phyloP scores from a whole-genome alignment of 257 asterid species.

The Thymus mandschuricus region DNA sequence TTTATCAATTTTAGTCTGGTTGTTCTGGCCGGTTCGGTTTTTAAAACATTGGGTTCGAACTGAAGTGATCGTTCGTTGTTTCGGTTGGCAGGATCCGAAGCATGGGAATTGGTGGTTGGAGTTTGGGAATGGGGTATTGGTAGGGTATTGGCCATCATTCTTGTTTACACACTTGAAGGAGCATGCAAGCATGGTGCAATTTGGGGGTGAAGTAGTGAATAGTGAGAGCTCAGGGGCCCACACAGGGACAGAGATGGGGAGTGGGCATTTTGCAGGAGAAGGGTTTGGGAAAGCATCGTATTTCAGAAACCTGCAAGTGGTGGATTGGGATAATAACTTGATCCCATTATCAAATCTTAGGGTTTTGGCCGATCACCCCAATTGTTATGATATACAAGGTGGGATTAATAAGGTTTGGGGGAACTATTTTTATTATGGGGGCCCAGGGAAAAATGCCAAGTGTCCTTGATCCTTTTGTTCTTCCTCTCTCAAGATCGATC shows the following conservation, averaged over 20 bases:
- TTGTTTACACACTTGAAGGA: slow-evolving; percentile 52
- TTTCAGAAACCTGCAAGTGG: slow-evolving; percentile 53
- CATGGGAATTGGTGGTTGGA: slow-evolving; percentile 76
- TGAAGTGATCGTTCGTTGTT: too few relatives aligned
- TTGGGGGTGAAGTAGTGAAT: slow-evolving; percentile 59
- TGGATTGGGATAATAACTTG: slow-evolving; percentile 58
- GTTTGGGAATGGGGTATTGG: slow-evolving; percentile 55
- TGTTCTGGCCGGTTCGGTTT: too few relatives aligned
- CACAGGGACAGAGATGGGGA: slow-evolving; percentile 65
- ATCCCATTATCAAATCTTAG: slow-evolving; percentile 53
- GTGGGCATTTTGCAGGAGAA: slow-evolving; percentile 65
- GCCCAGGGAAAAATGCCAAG: slow-evolving; percentile 59
- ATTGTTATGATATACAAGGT: slow-evolving; percentile 55
- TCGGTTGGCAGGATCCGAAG: slow-evolving; percentile 50
- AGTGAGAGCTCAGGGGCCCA: slow-evolving; percentile 42
- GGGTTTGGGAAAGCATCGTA: slow-evolving; percentile 64
- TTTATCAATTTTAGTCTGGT: not conserved
- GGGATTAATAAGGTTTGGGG: slow-evolving; percentile 61
- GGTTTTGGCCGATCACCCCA: slow-evolving; percentile 56
- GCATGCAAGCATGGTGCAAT: slow-evolving; percentile 60
- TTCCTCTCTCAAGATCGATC: slow-evolving; percentile 30
- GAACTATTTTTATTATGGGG: slow-evolving; percentile 60
- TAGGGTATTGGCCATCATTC: slow-evolving; percentile 67
- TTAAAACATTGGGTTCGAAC: too few relatives aligned
- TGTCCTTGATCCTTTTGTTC: slow-evolving; percentile 37